phyloP scores from a whole-genome alignment of 202 grass and related monocot species.

The Carex sylvatica region DNA sequence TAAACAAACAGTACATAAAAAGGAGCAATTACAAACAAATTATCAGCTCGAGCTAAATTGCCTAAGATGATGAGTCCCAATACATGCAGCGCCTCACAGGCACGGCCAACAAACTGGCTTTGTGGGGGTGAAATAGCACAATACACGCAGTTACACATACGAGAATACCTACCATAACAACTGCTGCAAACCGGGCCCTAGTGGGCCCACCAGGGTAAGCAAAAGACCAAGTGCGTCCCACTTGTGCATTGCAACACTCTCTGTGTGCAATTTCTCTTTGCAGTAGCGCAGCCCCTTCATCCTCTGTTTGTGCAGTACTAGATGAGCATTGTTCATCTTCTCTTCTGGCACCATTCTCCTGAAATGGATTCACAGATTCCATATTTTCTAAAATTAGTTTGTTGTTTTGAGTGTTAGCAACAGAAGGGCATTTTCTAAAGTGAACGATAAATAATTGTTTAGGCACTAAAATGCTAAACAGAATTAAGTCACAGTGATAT shows the following conservation, averaged over 20 bases:
- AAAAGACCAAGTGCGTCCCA: slow-evolving; percentile 32
- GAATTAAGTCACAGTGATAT: slow-evolving; percentile 1
- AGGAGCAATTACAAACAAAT: slow-evolving; percentile 8
- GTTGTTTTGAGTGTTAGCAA: neutral
- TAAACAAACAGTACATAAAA: slow-evolving; percentile 8
- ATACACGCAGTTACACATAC: slow-evolving; percentile 72
- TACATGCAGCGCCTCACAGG: slow-evolving; percentile 71
- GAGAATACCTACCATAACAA: slow-evolving; percentile 46
- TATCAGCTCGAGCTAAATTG: slow-evolving; percentile 6
- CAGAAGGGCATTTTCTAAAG: neutral
- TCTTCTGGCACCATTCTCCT: slow-evolving; percentile 31
- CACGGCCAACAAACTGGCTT: slow-evolving; percentile 39
- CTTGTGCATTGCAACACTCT: slow-evolving; percentile 38
- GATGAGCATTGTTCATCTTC: slow-evolving; percentile 26
- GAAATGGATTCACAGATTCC: slow-evolving; percentile 26
- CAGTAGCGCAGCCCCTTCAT: slow-evolving; percentile 49
- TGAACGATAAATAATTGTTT: neutral
- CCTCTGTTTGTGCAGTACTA: slow-evolving; percentile 24
- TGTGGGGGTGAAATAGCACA: slow-evolving; percentile 64
- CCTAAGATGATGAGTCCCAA: slow-evolving; percentile 42
- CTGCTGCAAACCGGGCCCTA: slow-evolving; percentile 38
- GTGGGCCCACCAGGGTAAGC: slow-evolving; percentile 39
- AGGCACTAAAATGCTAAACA: neutral
- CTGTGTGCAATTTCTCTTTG: slow-evolving; percentile 37
- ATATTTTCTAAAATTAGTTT: neutral